These are phyloP conservation scores for Zymoseptoria ardabiliae DNA, from an alignment of 2,329 filamentous ascomycete species.

Conservation along the genomic window DNA sequence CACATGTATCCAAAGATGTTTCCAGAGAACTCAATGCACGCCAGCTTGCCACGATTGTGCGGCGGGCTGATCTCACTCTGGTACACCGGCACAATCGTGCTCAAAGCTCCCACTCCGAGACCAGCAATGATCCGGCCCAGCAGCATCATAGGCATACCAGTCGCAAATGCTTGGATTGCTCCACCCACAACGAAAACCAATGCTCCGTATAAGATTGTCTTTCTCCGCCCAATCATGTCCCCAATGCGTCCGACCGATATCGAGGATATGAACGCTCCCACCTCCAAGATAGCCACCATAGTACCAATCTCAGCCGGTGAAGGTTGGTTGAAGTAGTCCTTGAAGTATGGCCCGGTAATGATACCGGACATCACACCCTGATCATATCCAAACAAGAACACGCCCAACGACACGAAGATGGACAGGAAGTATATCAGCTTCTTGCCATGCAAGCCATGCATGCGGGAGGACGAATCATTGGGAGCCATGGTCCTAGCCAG, in stretches of 20 bases:
- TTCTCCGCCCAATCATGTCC: conserved; percentile 81
- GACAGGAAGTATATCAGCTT: conserved; percentile 68
- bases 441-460: conserved; percentile 92
- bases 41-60: conserved; percentile 89
- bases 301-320: conserved; percentile 82
- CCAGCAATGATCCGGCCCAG: conserved; percentile 45
- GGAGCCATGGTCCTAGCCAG: conserved; percentile 80
- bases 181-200: conserved; percentile 80
- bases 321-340: conserved; percentile 86
- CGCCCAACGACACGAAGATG: conserved; percentile 50
- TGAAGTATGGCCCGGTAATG: conserved; percentile 74
- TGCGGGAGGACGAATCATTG: conserved; percentile 60
- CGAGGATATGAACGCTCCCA: conserved; percentile 87
- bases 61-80: conserved; percentile 66
- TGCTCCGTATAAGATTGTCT: conserved; percentile 88
- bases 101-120: conserved; percentile 44
- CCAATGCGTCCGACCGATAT: conserved; percentile 79
- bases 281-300: conserved; percentile 94
- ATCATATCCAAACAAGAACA: conserved; percentile 85
- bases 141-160: conserved; percentile 80
- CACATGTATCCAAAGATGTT: conserved; percentile 95
- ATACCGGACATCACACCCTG: conserved; percentile 76
- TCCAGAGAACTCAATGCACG: conserved; percentile 95
- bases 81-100: conserved; percentile 48
- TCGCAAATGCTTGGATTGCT: conserved; percentile 73